phyloP scores from a whole-genome alignment of 768 basidiomycete species.

The Saitozyma sp. region DNA sequence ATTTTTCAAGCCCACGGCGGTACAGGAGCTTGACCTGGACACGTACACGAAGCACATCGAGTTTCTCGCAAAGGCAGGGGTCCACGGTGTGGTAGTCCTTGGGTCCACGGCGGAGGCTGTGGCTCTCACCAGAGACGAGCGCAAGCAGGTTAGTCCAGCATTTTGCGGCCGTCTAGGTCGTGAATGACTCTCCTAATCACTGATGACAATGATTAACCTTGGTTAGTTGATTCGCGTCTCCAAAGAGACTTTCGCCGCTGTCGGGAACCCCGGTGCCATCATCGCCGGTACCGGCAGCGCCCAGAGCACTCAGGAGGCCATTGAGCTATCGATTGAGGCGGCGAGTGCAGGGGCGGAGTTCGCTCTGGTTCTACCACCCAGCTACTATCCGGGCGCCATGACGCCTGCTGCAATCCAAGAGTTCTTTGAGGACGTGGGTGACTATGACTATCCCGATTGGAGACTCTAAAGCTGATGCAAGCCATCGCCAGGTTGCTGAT shows the following conservation, averaged over 20 bases:
- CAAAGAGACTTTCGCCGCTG: conserved; percentile 19
- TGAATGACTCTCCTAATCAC: conserved; percentile 7
- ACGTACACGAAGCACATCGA: conserved; percentile 51
- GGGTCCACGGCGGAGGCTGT: conserved; percentile 51
- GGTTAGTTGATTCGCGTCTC: conserved; percentile 26
- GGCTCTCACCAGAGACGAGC: conserved; percentile 45
- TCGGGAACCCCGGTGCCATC: conserved; percentile 30
- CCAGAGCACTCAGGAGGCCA: conserved; percentile 30
- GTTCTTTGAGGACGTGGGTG: conserved; percentile 46
- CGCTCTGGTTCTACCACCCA: conserved; percentile 26
- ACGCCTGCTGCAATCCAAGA: conserved; percentile 36
- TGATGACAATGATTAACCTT: not conserved
- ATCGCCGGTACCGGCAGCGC: conserved; percentile 40
- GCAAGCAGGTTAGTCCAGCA: conserved; percentile 34
- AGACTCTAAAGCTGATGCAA: not conserved
- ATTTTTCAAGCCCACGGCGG: conserved; percentile 48
- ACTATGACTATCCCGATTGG: not conserved
- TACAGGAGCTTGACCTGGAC: conserved; percentile 51
- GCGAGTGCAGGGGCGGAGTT: conserved; percentile 27
- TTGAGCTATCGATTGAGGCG: conserved; percentile 24
- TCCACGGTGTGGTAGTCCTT: conserved; percentile 46
- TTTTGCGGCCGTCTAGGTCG: not conserved
- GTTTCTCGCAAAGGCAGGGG: conserved; percentile 44
- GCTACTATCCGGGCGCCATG: conserved; percentile 42
- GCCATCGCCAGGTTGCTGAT: conserved; percentile 41